These are phyloP conservation scores for Oryza meyeriana DNA, from an alignment of 176 grass and related monocot species.

Conservation along the genomic window DNA sequence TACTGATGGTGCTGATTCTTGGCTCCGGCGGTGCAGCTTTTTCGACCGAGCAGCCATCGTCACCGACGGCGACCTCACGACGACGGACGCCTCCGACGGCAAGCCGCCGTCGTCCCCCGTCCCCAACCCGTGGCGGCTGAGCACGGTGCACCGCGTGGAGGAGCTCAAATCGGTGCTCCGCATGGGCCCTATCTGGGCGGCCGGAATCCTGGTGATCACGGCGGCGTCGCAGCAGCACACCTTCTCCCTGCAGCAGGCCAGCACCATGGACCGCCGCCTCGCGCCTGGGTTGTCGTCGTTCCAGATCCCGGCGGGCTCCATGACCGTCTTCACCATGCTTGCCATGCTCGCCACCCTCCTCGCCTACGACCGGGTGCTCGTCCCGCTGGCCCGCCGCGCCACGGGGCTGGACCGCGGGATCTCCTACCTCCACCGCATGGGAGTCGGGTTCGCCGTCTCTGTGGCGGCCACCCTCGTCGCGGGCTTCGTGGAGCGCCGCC, in stretches of 20 bases:
- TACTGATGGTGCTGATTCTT: not conserved
- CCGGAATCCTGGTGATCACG: slow-evolving; percentile 79
- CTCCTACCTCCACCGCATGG: slow-evolving; percentile 79
- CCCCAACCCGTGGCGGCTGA: slow-evolving; percentile 66
- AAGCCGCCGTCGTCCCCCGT: not conserved
- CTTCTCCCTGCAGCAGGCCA: slow-evolving; percentile 76
- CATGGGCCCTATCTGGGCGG: slow-evolving; percentile 84
- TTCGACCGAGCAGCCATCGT: slow-evolving; percentile 71
- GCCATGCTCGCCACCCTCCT: slow-evolving; percentile 62
- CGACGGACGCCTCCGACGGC: not conserved
- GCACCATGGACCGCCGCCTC: slow-evolving; percentile 79
- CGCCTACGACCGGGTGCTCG: slow-evolving; percentile 58
- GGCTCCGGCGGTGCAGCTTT: slow-evolving; percentile 26
- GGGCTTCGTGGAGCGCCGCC: slow-evolving; percentile 56
- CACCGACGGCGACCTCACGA: slow-evolving; percentile 42
- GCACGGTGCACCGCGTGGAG: slow-evolving; percentile 83
- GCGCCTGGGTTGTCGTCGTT: slow-evolving; percentile 43
- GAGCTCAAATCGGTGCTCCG: slow-evolving; percentile 76
- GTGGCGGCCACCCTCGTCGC: slow-evolving; percentile 46
- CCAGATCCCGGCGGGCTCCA: slow-evolving; percentile 69
- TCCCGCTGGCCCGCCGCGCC: slow-evolving; percentile 52
- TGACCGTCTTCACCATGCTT: slow-evolving; percentile 63
- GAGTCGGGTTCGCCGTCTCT: slow-evolving; percentile 53
- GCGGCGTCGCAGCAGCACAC: slow-evolving; percentile 57
- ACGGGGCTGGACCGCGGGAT: slow-evolving; percentile 75